Evolutionary conservation across 257 asterid genomes (phyloP), one percentile per base, ranked within the genome.

Genomic region (Cynanchum wilfordii): DNA sequence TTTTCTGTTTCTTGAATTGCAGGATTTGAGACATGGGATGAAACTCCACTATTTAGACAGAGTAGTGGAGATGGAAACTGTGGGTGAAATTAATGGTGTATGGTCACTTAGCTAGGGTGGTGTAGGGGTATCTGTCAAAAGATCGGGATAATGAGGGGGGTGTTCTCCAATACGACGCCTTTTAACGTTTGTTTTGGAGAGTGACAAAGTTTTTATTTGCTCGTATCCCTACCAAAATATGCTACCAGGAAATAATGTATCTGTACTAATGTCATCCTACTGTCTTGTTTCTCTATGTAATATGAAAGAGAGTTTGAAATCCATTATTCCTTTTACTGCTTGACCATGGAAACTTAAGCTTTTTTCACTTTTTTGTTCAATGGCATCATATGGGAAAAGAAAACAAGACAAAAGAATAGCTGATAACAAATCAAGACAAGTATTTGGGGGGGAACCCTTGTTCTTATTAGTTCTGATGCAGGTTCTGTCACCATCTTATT

Each of bases 141-240:
- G 33, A 52, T 42, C 44, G 22, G 70, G 45, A 30, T n/a, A 24
- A 44, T 49, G 54, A 70, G 44, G 13, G 20, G 60, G 82, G 29
- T 73, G 55, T 70, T 69, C 77, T 68, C 74, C 50, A 65, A 70
- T 82, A 80, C 71, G 44, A 73, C 81, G 65, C 78, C 59, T 80
- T 80, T 80, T 83, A 65, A 52, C 67, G 83, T 74, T 60, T 70
- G 81, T 72, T 71, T 80, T 57, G 77, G 76, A 78, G 72, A 56
- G 47, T 20, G 50, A 58, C 2, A 52, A 64, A 30, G 70, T 29
- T 3, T 57, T 44, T 27, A 62, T 38, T 36, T 69, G 49, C 13
- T 12, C 36, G 49, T 29, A 45, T 45, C 45, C 52, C 64, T 57
- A 51, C 20, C 57, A 38, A 52, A 33, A 38, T 75, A 51, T 65